These are phyloP conservation scores for Gilbertella persicaria DNA, from an alignment of 371 early-diverging fungal genomes.

Conservation along the genomic window DNA sequence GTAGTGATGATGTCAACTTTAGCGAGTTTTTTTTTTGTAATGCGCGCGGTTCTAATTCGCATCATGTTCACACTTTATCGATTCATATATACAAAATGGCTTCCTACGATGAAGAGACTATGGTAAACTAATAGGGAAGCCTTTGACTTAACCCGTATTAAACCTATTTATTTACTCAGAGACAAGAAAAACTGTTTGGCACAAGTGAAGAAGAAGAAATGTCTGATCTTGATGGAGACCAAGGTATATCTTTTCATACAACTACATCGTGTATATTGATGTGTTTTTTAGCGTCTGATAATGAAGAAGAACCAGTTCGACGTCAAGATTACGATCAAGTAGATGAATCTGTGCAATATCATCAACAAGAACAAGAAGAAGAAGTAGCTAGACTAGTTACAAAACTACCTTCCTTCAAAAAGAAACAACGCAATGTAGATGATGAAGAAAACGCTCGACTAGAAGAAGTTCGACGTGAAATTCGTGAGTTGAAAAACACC, in stretches of 20 bases:
- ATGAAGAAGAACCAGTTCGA: too few relatives aligned
- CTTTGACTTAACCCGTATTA: neutral
- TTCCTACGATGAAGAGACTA: conserved; percentile 14
- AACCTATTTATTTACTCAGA: conserved; percentile 4
- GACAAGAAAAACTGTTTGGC: conserved; percentile 23
- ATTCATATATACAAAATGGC: conserved; percentile 22
- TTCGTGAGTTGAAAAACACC: conserved; percentile 28
- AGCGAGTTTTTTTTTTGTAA: too few relatives aligned
- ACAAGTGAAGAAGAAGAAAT: conserved; percentile 36
- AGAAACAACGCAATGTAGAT: conserved; percentile 27
- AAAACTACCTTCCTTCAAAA: conserved; percentile 51
- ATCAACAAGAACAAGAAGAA: neutral
- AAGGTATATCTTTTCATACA: conserved; percentile 25
- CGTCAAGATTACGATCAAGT: too few relatives aligned
- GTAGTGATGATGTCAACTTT: too few relatives aligned
- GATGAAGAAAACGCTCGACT: conserved; percentile 40
- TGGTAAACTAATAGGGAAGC: conserved; percentile 1
- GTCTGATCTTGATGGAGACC: conserved; percentile 51
- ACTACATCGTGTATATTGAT: neutral
- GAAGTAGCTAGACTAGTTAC: conserved; percentile 8
- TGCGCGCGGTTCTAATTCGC: too few relatives aligned
- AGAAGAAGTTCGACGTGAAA: conserved; percentile 36
- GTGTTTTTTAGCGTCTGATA: conserved; percentile 19
- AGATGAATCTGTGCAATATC: too few relatives aligned
- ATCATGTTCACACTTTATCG: too few relatives aligned